Conservation (phyloP, 108 stramenopile species). For the Skeletonema marinoi region DNA sequence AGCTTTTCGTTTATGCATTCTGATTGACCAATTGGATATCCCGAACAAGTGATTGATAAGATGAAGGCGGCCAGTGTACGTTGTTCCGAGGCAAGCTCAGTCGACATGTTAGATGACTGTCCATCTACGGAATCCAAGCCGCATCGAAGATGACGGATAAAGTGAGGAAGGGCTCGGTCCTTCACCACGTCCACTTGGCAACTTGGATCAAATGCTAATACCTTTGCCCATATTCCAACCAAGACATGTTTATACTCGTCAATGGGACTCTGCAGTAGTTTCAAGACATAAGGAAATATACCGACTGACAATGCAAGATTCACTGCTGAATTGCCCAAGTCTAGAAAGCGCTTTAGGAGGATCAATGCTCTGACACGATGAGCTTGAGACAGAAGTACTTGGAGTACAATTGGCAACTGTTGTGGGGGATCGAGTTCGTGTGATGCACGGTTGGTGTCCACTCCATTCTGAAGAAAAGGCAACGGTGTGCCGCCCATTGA, state of each 20-base stretch:
- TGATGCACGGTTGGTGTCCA: constrained; percentile 11
- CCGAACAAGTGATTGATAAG: constrained; percentile 78
- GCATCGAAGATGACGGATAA: constrained; percentile 82
- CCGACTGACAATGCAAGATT: constrained; percentile 93
- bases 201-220: constrained; percentile 90
- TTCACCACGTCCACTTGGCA: constrained; percentile 92
- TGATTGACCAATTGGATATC: constrained; percentile 81
- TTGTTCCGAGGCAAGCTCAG: constrained; percentile 67
- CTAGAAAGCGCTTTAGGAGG: constrained; percentile 89
- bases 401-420: constrained; percentile 96
- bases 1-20: constrained; percentile 85
- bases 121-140: constrained; percentile 33
- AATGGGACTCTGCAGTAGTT: constrained; percentile 88
- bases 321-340: constrained; percentile 94
- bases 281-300: constrained; percentile 97
- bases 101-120: constrained; percentile 14
- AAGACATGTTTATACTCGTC: constrained; percentile 90
- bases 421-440: constrained; percentile 81
- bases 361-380: constrained; percentile 92
- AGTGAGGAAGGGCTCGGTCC: constrained; percentile 83
- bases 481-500: constrained; percentile 35
- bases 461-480: constrained; percentile 34
- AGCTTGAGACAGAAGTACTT: constrained; percentile 89
- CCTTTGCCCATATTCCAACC: constrained; percentile 94
- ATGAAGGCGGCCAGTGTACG: constrained; percentile 90